Evolutionary conservation across 176 grass and related monocot species (phyloP), one percentile per base, ranked within the genome.

Genomic region (Oryza rufipogon): DNA sequence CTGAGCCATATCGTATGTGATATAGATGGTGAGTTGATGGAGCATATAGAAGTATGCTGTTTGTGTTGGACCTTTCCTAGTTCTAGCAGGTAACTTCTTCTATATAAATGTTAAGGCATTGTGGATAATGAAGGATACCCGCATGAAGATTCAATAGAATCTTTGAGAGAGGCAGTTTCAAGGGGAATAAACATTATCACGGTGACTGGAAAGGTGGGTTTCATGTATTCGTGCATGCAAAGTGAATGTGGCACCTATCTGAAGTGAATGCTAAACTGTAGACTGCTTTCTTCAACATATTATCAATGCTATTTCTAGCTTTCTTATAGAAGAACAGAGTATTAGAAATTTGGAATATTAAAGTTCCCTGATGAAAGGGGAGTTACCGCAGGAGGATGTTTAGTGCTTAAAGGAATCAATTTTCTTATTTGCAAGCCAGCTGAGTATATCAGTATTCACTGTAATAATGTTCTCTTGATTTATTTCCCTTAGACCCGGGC

Each of bases 1-100:
- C 68, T 95, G 42, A 93, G 80, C 75, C 91, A 95, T 88, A 87
- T 98, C 56, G 51, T 94, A 79, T 95, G 75, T 87, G 93, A 98
- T 88, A 85, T 98, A 83, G 96, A 98, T 91, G 91, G 96, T 98
- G 83, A 95, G 89, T 26, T 80, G 61, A 81, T 79, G 33, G 51
- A 54, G 61, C 49, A 70, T 65, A 23, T 81, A 65, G 9, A 78
- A 68, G 30, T 82, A 54, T 88, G 25, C 13, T 46, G 4, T 16
- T 85, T 73, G 20, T 68, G 5, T 71, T 85, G 66, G 60, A 48
- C 79, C 49, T 68, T 88, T 22, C 71, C n/a, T 65, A 79, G 3
- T 87, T 81, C 41, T 68, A 72, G 68, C 70, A n/a, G 36, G 28
- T 87, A 89, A 90, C n/a, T 83, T 73, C 15, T 85, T 77, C 32